phyloP scores from a whole-genome alignment of 1,284 basidiomycete species.

The Austroboletus olivaceoglutinosus region DNA sequence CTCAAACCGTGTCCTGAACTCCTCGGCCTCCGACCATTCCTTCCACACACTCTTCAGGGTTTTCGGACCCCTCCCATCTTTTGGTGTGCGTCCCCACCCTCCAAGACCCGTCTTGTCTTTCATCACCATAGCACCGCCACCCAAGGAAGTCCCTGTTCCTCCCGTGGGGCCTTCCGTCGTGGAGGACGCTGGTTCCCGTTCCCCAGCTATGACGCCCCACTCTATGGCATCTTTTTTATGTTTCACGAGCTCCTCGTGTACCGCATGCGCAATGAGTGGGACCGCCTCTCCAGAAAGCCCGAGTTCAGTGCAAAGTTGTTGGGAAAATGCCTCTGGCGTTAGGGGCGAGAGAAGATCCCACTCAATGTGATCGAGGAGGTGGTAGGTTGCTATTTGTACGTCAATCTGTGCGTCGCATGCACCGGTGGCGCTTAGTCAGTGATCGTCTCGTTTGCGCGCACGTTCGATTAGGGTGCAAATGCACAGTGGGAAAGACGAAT shows the following conservation, averaged over 20 bases:
- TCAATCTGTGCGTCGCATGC: conserved; percentile 67
- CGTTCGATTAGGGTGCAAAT: conserved; percentile 17
- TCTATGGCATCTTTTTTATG: conserved; percentile 95
- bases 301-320: conserved; percentile 80
- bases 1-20: conserved; percentile 89
- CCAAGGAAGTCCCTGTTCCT: conserved; percentile 28
- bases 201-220: conserved; percentile 78
- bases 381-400: conserved; percentile 92
- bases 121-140: conserved; percentile 39
- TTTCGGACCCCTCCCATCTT: conserved; percentile 76
- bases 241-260: conserved; percentile 93
- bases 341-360: conserved; percentile 95
- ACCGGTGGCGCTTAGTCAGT: conserved; percentile 14
- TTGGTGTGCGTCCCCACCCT: conserved; percentile 65
- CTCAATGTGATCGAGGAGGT: conserved; percentile 93
- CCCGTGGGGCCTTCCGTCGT: conserved; percentile 15
- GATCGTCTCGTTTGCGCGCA: conserved; percentile 11
- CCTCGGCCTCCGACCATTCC: conserved; percentile 91
- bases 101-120: conserved; percentile 79
- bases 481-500: conserved; percentile 11
- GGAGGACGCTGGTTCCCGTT: conserved; percentile 35
- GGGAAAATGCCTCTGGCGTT: conserved; percentile 86
- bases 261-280: conserved; percentile 86
- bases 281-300: conserved; percentile 86
- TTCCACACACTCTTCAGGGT: conserved; percentile 89